Conservation (phyloP, 2,329 filamentous ascomycete species). For the Penicillium sp. region DNA sequence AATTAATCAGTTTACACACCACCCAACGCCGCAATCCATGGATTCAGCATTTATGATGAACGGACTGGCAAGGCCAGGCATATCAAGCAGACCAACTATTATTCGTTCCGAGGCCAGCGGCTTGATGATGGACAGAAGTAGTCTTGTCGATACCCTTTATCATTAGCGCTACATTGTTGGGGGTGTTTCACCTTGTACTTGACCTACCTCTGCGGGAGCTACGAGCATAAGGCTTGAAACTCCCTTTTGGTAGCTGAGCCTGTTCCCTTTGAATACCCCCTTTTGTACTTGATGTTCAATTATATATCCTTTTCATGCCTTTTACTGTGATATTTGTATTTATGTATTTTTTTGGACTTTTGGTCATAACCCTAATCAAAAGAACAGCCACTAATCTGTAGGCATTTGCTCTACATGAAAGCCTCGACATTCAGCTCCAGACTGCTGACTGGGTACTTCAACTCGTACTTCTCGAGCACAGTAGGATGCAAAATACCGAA, state of each 20-base stretch:
- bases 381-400: background rate
- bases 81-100: conserved; percentile 68
- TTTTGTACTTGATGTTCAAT: background rate
- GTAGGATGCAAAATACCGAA: conserved; percentile 93
- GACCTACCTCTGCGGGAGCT: background rate
- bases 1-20: conserved; percentile 67
- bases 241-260: background rate
- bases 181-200: background rate
- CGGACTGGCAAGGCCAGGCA: conserved; percentile 71
- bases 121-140: conserved; percentile 16
- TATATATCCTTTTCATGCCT: background rate
- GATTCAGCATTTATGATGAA: conserved; percentile 78
- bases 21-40: conserved; percentile 78
- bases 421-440: conserved; percentile 92
- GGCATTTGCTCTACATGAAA: conserved; percentile 61
- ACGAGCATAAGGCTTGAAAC: background rate
- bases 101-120: conserved; percentile 55
- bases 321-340: background rate
- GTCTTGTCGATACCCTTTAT: background rate
- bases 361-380: background rate
- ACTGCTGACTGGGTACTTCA: conserved; percentile 89
- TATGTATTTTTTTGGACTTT: background rate
- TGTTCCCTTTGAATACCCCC: background rate
- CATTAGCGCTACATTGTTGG: background rate
- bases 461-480: conserved; percentile 88